phyloP scores from a whole-genome alignment of 805 yeast genomes.

The Sporopachydermia lactativora region DNA sequence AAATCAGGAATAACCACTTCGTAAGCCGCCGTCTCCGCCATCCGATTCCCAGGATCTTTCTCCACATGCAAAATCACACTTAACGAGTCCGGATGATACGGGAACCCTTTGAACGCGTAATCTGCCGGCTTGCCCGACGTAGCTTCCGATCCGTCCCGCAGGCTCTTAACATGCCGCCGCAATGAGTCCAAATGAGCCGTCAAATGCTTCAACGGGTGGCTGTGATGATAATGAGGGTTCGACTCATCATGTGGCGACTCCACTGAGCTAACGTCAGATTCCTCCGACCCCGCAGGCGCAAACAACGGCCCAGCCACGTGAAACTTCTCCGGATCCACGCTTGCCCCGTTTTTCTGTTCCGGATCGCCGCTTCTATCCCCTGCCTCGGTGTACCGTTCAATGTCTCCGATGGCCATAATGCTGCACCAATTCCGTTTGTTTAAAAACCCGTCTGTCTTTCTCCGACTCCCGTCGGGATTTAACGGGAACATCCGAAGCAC shows the following conservation, averaged over 20 bases:
- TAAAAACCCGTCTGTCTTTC: constrained; percentile 37
- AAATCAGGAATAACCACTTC: constrained; percentile 58
- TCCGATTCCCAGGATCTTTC: constrained; percentile 31
- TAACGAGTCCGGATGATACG: constrained; percentile 40
- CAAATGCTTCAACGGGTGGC: neutral
- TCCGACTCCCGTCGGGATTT: constrained; percentile 39
- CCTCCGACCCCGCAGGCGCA: neutral
- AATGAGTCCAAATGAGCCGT: neutral
- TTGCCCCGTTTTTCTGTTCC: too few species aligned
- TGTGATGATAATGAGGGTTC: neutral
- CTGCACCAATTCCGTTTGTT: constrained; percentile 45
- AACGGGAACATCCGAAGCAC: constrained; percentile 54
- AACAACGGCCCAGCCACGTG: neutral
- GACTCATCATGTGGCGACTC: neutral
- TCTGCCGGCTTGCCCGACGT: constrained; percentile 4
- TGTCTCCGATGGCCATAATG: constrained; percentile 22
- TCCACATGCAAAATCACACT: constrained; percentile 68
- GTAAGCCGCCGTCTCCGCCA: constrained; percentile 47
- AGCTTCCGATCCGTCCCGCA: too few species aligned
- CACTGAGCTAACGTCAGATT: neutral
- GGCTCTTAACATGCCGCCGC: too few species aligned
- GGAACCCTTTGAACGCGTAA: constrained; percentile 30
- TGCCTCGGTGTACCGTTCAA: constrained; percentile 4
- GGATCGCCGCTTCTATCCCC: too few species aligned
- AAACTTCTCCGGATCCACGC: neutral